phyloP scores from a whole-genome alignment of 139 green algal species.

The Gonium pectorale region DNA sequence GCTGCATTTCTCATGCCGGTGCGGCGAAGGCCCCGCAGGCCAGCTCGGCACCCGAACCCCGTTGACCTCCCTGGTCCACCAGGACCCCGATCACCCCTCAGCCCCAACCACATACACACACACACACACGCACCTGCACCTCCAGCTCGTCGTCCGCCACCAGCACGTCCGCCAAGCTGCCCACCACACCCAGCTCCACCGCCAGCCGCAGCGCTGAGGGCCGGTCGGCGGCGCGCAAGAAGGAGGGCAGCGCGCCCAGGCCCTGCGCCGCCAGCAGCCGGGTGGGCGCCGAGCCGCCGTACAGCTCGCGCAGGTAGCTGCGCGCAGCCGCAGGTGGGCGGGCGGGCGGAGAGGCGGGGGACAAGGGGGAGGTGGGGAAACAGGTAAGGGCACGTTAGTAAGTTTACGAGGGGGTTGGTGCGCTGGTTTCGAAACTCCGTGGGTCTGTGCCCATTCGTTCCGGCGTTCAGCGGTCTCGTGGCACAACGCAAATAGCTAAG shows the following conservation, averaged over 20 bases:
- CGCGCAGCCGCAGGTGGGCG: too few relatives aligned
- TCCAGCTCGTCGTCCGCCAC: not conserved
- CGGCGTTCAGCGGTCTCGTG: too few relatives aligned
- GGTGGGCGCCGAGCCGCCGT: not conserved
- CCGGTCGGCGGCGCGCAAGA: not conserved
- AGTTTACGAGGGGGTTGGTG: too few relatives aligned
- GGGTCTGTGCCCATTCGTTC: too few relatives aligned
- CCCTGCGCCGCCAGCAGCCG: constrained; percentile 22
- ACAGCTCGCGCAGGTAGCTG: constrained; percentile 34
- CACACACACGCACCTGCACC: constrained; percentile 9
- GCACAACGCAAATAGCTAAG: too few relatives aligned
- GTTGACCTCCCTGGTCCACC: too few relatives aligned
- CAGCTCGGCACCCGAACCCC: too few relatives aligned
- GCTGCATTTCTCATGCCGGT: too few relatives aligned
- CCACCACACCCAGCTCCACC: constrained; percentile 15
- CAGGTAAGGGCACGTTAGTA: too few relatives aligned
- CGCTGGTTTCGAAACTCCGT: too few relatives aligned
- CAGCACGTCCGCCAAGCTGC: not conserved
- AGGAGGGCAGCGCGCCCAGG: constrained; percentile 21
- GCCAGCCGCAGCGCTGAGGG: not conserved
- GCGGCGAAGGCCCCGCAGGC: too few relatives aligned
- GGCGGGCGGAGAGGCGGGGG: not conserved
- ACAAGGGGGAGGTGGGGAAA: not conserved
- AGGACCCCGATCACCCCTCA: not conserved
- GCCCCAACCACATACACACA: not conserved